Percentiles rank a stretch among this genome's conserved stretches.
These are phyloP conservation scores for Lichtheimia corymbifera DNA, from an alignment of 371 early-diverging fungal genomes.

Conservation along the genomic window DNA sequence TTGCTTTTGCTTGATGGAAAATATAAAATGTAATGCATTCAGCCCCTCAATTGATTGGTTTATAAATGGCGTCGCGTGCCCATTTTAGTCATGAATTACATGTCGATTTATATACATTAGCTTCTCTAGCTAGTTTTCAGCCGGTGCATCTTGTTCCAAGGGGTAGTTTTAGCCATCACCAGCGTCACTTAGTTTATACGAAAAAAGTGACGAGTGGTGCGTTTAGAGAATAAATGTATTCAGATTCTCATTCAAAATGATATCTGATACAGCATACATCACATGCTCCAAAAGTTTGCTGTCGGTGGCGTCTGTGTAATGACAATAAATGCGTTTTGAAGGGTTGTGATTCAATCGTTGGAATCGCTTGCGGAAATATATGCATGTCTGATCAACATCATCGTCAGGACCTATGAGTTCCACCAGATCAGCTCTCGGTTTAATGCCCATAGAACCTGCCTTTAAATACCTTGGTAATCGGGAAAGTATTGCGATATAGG, in stretches of 20 bases:
- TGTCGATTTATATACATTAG: no score
- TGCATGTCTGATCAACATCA: conserved; percentile 27
- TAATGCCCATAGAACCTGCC: neutral
- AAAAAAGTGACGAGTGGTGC: no score
- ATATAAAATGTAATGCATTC: no score
- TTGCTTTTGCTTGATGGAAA: no score
- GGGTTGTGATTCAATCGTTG: conserved; percentile 40
- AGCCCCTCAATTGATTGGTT: no score
- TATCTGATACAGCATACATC: conserved; percentile 62
- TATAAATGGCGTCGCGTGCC: no score
- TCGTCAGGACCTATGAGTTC: conserved; percentile 20
- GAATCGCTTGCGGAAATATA: conserved; percentile 43
- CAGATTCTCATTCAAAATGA: conserved; percentile 54
- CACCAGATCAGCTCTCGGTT: no score
- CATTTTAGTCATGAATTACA: no score
- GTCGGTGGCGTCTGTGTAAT: conserved; percentile 66
- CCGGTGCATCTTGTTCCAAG: no score
- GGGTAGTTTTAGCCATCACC: no score
- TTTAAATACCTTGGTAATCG: conserved; percentile 69
- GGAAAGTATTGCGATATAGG: conserved; percentile 86
- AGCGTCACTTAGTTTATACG: no score
- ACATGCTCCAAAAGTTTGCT: conserved; percentile 58
- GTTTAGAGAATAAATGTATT: conserved; percentile 37
- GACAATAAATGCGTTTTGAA: conserved; percentile 57
- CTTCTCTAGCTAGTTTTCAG: no score